These are phyloP conservation scores for Chytriomyces sp. DNA, from an alignment of 192 early-diverging fungal genomes.

Conservation along the genomic window DNA sequence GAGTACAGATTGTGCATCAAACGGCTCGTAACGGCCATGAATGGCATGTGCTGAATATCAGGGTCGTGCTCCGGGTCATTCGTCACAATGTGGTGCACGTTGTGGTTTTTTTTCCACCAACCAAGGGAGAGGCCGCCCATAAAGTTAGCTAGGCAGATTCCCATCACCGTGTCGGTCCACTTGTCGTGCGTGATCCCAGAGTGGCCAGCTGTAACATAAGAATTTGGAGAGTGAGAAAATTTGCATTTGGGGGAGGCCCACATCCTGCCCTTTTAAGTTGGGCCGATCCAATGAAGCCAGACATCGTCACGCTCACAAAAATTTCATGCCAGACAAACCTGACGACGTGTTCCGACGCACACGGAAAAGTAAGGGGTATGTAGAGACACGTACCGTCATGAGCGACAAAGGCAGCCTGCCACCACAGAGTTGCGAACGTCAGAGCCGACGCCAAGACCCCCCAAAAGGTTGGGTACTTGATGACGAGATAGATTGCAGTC, in stretches of 20 bases:
- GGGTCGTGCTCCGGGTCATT: conserved; percentile 95
- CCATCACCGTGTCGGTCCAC: conserved; percentile 76
- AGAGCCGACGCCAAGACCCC: conserved; percentile 35
- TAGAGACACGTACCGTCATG: conserved; percentile 67
- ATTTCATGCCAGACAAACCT: not conserved
- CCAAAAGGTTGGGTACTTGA: conserved; percentile 33
- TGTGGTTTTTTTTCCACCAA: conserved; percentile 98
- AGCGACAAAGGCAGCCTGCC: conserved; percentile 87
- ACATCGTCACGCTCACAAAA: not conserved
- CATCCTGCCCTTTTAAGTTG: not conserved
- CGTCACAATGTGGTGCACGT: conserved; percentile 96
- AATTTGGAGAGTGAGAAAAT: not conserved
- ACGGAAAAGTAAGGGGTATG: not conserved
- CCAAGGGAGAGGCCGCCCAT: conserved; percentile 87
- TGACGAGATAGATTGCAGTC: conserved; percentile 30
- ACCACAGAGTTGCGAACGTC: conserved; percentile 49
- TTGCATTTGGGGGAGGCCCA: not conserved
- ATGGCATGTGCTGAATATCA: conserved; percentile 97
- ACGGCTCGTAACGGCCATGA: conserved; percentile 83
- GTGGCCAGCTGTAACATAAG: conserved; percentile 71
- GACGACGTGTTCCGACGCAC: not conserved
- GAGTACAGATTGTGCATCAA: conserved; percentile 86
- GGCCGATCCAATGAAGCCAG: not conserved
- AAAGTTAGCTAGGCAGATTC: conserved; percentile 78
- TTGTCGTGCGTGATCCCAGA: conserved; percentile 80